Evolutionary conservation across 2,329 filamentous ascomycete species (phyloP).

Genomic region (Bipolaris gigantea): DNA sequence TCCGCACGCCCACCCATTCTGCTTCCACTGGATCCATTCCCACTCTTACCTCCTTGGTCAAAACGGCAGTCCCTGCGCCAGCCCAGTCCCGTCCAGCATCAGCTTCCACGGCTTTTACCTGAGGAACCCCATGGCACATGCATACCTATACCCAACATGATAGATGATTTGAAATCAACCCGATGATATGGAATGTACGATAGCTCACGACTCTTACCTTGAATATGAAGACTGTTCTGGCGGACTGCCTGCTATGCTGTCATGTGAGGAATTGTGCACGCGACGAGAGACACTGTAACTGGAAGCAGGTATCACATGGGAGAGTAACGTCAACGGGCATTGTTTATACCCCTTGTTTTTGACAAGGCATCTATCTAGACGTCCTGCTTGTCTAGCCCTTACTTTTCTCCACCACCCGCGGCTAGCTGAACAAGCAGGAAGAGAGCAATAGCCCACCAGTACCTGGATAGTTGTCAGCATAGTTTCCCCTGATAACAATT

Average conservation of each 20-base stretch:
- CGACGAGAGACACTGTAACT: neutral
- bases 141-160: constrained; percentile 4
- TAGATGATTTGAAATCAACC: neutral
- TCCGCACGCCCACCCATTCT: constrained; percentile 6
- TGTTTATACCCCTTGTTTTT: neutral
- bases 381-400: neutral
- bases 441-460: constrained; percentile 55
- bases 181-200: constrained; percentile 3
- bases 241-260: neutral
- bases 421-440: constrained; percentile 53
- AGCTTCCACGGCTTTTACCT: constrained; percentile 7
- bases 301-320: neutral
- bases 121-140: neutral
- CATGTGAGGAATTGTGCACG: neutral
- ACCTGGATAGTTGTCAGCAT: constrained; percentile 41
- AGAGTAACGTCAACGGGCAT: neutral
- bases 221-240: neutral
- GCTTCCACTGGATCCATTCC: constrained; percentile 7
- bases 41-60: constrained; percentile 10
- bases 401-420: constrained; percentile 43
- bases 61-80: neutral
- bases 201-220: constrained; percentile 4
- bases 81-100: constrained; percentile 1
- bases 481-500: neutral
- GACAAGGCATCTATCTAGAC: neutral